Evolutionary conservation across 768 basidiomycete genomes (phyloP), one percentile per base, ranked within the genome.

Genomic region (Russula vinacea): DNA sequence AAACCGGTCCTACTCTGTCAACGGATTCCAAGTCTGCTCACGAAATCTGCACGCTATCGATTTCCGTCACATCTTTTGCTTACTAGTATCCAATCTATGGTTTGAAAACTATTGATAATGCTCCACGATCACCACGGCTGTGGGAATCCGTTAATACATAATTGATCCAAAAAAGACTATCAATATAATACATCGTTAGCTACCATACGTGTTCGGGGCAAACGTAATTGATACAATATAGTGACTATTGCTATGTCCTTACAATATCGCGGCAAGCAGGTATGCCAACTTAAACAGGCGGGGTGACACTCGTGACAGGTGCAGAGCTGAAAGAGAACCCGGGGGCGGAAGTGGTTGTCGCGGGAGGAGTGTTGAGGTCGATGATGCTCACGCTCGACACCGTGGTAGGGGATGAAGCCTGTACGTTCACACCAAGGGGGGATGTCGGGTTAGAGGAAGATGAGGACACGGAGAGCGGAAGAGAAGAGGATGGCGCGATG

Each of bases 241-340:
- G 2, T 22, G 32, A 29, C 14, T 5, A 4, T 32, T 24, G 13
- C n/a, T 16, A 39, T 33, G 56, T 62, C 49, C 40, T 62, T 53
- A 56, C 16, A 49, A n/a, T 1, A 4, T n/a, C 19, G 52, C 58
- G 16, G 57, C 53, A 53, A 63, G 56, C 24, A 53, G 17, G 62
- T 51, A 58, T 22, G 16, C 33, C 2, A 63, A 16, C 57, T 16
- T 54, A 24, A 9, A 42, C 44, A 13, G 42, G 14, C 9, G 56
- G 51, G 29, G 62, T 44, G 56, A 14, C 19, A 16, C 26, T 53
- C n/a, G 56, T 7, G 26, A 57, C 44, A 24, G 65, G 19, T 14
- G 19, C 56, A 8, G 65, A 51, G 17, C 40, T 56, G n/a, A 50
- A 40, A 22, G 44, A 64, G 40, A 64, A 59, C 22, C 45, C 39